phyloP scores from a whole-genome alignment of 2,329 filamentous ascomycete species.

The Leptographium flavum region DNA sequence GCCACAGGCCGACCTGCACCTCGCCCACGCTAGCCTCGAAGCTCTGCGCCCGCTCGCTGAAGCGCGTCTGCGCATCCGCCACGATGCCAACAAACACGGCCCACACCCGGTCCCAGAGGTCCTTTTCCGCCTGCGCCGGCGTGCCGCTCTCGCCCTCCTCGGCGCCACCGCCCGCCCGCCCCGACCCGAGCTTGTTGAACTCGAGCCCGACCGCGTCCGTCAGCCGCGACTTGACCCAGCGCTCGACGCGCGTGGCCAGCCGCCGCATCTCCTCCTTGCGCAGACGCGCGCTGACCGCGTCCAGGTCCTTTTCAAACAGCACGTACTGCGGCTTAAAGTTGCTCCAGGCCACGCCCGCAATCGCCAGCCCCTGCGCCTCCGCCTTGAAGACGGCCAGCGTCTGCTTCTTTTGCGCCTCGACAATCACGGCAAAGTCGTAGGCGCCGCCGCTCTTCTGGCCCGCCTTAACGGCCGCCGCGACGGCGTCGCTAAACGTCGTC shows the following conservation, averaged over 20 bases:
- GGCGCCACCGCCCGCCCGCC: conserved; percentile 65
- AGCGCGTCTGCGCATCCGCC: conserved; percentile 69
- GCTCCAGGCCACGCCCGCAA: conserved; percentile 76
- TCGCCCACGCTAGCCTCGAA: conserved; percentile 88
- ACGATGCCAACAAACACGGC: conserved; percentile 70
- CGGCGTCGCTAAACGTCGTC: conserved; percentile 70
- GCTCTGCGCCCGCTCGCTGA: conserved; percentile 77
- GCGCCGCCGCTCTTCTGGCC: conserved; percentile 82
- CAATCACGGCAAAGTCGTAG: conserved; percentile 94
- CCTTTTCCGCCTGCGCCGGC: conserved; percentile 60
- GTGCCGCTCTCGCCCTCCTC: conserved; percentile 17
- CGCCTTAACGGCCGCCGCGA: conserved; percentile 72
- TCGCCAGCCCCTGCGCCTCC: conserved; percentile 58
- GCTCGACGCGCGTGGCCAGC: conserved; percentile 77
- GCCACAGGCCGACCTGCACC: conserved; percentile 85
- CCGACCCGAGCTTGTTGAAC: conserved; percentile 90
- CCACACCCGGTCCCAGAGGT: conserved; percentile 96
- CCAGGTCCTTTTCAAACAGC: conserved; percentile 79
- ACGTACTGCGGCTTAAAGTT: conserved; percentile 68
- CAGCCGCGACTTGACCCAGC: conserved; percentile 82
- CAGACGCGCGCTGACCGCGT: conserved; percentile 71
- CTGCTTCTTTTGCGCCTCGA: conserved; percentile 65
- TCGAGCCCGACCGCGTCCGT: conserved; percentile 80
- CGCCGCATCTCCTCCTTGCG: conserved; percentile 94
- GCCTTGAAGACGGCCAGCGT: conserved; percentile 61